Percentiles rank a stretch among this genome's conserved stretches.
Conservation (phyloP, 2,329 filamentous ascomycete genomes). For the Fusarium austroafricanum region DNA sequence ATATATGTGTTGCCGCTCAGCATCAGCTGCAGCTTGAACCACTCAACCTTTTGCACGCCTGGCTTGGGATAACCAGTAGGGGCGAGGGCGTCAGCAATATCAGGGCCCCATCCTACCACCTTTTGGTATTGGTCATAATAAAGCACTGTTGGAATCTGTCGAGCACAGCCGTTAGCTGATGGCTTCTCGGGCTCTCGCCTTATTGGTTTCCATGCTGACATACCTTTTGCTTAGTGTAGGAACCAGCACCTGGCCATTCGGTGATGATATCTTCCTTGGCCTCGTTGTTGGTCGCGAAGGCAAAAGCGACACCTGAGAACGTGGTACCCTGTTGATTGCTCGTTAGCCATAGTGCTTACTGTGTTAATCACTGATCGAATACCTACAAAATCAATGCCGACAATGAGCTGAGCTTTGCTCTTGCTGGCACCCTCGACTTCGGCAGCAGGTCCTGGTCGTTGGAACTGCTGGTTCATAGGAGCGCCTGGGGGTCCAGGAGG, state of each 20-base stretch:
- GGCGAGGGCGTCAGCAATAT: slow-evolving; percentile 95
- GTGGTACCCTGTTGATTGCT: slow-evolving; percentile 80
- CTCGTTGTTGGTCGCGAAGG: slow-evolving; percentile 96
- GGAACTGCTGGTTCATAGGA: slow-evolving; percentile 57
- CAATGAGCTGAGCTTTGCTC: slow-evolving; percentile 96
- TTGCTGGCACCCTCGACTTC: slow-evolving; percentile 90
- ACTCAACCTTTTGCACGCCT: slow-evolving; percentile 98
- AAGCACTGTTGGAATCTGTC: slow-evolving; percentile 95
- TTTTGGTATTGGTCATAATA: slow-evolving; percentile 99
- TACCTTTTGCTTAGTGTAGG: slow-evolving; percentile 99
- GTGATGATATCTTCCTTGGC: slow-evolving; percentile 99
- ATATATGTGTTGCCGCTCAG: slow-evolving; percentile 99
- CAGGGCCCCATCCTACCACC: slow-evolving; percentile 98
- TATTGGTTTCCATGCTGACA: slow-evolving; percentile 17
- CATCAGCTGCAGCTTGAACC: slow-evolving; percentile 99
- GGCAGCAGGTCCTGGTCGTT: slow-evolving; percentile 62
- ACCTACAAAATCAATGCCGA: slow-evolving; percentile 97
- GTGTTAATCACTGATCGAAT: background rate
- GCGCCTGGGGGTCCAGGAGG: slow-evolving; percentile 54
- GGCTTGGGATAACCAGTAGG: slow-evolving; percentile 98
- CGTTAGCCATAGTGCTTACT: slow-evolving; percentile 25
- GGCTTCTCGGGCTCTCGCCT: background rate
- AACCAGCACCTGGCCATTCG: slow-evolving; percentile 97
- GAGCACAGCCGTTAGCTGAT: slow-evolving; percentile 20
- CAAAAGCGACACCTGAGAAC: slow-evolving; percentile 96